These are phyloP conservation scores for Geotrichum australiense DNA, from an alignment of 1,139 yeast genomes.

Conservation along the genomic window DNA sequence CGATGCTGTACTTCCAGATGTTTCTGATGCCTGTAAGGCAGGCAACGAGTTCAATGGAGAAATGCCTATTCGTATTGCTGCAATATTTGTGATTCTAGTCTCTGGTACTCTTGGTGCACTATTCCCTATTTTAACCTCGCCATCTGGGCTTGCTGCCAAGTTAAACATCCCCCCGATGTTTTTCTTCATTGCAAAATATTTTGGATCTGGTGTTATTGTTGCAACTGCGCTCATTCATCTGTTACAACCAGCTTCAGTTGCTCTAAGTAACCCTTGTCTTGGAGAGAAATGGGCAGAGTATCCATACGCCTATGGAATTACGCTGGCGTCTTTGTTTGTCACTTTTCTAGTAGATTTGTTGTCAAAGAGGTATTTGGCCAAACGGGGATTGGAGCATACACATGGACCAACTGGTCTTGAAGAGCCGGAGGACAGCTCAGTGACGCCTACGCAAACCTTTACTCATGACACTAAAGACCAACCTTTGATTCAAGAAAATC, in stretches of 20 bases:
- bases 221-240: conserved; percentile 87
- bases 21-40: no score
- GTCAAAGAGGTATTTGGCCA: conserved; percentile 26
- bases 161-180: conserved; percentile 48
- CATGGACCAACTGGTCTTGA: no score
- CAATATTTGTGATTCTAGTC: conserved; percentile 61
- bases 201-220: conserved; percentile 88
- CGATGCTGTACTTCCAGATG: no score
- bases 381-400: conserved; percentile 23
- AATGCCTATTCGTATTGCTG: conserved; percentile 61
- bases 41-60: conserved; percentile 40
- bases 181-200: conserved; percentile 68
- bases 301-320: conserved; percentile 58
- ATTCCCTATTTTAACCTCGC: conserved; percentile 35
- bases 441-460: no score
- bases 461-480: neutral
- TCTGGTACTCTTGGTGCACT: conserved; percentile 52
- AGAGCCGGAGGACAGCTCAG: no score
- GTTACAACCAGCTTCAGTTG: conserved; percentile 67
- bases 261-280: conserved; percentile 47
- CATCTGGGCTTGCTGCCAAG: neutral
- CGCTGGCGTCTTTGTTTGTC: conserved; percentile 40
- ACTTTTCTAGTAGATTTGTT: conserved; percentile 32
- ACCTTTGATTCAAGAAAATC: no score
- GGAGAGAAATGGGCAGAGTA: conserved; percentile 49